A percentile compares a stretch with the other conserved stretches of the same genome.
These are phyloP conservation scores for Platanthera zijinensis DNA, from an alignment of 106 monocot genomes.

Conservation along the genomic window DNA sequence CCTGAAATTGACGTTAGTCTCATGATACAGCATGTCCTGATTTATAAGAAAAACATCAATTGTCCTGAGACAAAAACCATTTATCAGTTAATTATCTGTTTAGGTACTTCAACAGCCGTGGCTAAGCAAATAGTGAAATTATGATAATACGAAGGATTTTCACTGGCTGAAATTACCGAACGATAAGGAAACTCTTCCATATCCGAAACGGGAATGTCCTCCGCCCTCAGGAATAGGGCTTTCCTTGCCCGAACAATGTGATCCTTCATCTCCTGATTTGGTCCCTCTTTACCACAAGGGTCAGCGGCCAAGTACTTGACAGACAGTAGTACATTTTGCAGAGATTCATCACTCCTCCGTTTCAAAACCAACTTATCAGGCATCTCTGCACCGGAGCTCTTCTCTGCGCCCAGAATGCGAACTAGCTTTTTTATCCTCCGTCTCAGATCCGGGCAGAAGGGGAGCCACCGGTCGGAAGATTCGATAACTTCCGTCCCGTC, in stretches of 20 bases:
- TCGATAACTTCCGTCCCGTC: background rate
- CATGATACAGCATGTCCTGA: no score
- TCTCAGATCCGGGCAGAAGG: constrained; percentile 18
- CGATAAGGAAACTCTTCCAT: constrained; percentile 19
- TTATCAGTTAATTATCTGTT: background rate
- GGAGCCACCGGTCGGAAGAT: constrained; percentile 1
- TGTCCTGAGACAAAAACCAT: no score
- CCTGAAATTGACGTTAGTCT: no score
- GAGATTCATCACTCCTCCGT: background rate
- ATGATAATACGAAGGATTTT: background rate
- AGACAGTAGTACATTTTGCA: constrained; percentile 3
- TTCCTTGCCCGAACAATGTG: constrained; percentile 11
- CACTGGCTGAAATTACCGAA: constrained; percentile 2
- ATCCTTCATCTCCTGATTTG: background rate
- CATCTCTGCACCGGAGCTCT: background rate
- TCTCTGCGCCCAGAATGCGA: constrained; percentile 1
- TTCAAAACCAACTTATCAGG: constrained; percentile 1
- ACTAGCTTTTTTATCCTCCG: constrained; percentile 10
- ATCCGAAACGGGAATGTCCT: constrained; percentile 11
- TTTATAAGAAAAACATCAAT: no score
- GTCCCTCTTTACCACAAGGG: background rate
- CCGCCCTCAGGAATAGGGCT: constrained; percentile 9
- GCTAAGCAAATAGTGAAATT: background rate
- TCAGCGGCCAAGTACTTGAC: constrained; percentile 5
- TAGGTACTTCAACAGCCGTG: background rate